phyloP scores from a whole-genome alignment of 805 yeast genomes.

The Saccharomycopsis oosterbeekiorum region DNA sequence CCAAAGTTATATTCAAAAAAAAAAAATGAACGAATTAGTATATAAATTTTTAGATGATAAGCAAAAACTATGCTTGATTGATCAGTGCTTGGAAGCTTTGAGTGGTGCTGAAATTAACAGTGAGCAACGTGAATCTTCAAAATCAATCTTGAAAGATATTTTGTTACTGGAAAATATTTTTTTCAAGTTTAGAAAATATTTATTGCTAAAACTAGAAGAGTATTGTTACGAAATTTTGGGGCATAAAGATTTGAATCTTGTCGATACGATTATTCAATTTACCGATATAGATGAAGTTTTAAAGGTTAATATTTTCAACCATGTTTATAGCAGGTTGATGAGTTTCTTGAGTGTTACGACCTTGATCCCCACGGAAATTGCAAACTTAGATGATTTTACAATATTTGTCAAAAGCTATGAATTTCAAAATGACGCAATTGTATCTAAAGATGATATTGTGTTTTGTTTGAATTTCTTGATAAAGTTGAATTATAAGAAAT shows the following conservation, averaged over 20 bases:
- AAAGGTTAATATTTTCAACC: neutral
- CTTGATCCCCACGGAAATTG: neutral
- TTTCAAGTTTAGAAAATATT: neutral
- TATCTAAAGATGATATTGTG: slow-evolving; percentile 5
- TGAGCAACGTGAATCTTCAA: neutral
- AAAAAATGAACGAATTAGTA: neutral
- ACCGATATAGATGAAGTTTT: neutral
- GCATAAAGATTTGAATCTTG: neutral
- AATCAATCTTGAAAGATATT: neutral
- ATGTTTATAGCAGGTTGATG: neutral
- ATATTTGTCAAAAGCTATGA: neutral
- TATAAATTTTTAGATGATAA: neutral
- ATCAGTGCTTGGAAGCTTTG: neutral
- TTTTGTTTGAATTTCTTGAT: slow-evolving; percentile 8
- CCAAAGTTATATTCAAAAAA: neutral
- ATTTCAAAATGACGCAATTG: neutral
- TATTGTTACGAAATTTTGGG: slow-evolving; percentile 7
- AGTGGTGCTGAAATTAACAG: neutral
- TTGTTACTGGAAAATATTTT: slow-evolving; percentile 3
- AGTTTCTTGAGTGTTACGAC: neutral
- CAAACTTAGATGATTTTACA: neutral
- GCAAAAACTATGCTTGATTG: neutral
- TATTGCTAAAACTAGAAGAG: slow-evolving; percentile 1
- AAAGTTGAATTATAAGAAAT: neutral
- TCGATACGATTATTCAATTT: slow-evolving; percentile 2